Evolutionary conservation across 1,284 basidiomycete species (phyloP).

Genomic region (Marasmius oreades): DNA sequence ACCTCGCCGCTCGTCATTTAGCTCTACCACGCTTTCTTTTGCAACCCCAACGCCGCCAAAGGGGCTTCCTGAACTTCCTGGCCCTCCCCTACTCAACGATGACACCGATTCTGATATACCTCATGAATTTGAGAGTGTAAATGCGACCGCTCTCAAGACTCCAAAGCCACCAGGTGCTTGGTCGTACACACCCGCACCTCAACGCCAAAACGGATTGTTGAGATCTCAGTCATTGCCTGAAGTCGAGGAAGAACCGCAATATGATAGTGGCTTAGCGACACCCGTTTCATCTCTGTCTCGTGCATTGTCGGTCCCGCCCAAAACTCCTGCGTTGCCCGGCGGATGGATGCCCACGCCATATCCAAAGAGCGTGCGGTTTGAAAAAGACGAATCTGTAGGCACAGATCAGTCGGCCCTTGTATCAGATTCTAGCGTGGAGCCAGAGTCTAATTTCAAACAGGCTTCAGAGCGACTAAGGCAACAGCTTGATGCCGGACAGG

Average conservation of each 20-base stretch:
- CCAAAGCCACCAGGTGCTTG: constrained; percentile 68
- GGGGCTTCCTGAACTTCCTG: constrained; percentile 56
- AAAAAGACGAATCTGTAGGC: constrained; percentile 35
- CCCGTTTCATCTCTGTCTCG: constrained; percentile 43
- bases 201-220: constrained; percentile 22
- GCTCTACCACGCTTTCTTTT: constrained; percentile 43
- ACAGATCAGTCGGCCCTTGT: constrained; percentile 17
- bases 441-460: constrained; percentile 18
- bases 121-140: constrained; percentile 19
- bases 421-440: constrained; percentile 19
- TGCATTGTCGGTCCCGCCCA: constrained; percentile 38
- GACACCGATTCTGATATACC: constrained; percentile 18
- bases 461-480: constrained; percentile 1
- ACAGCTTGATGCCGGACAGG: not conserved
- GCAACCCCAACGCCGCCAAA: constrained; percentile 60
- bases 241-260: constrained; percentile 9
- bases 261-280: constrained; percentile 35
- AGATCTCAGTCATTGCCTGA: constrained; percentile 25
- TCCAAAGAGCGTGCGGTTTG: constrained; percentile 64
- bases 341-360: constrained; percentile 64
- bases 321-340: constrained; percentile 70
- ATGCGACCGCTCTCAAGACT: constrained; percentile 48
- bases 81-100: constrained; percentile 51
- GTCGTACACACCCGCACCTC: constrained; percentile 52
- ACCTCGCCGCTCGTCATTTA: constrained; percentile 42